These are phyloP conservation scores for Camellia granthamiana DNA, from an alignment of 148 eudicot genomes.

Conservation along the genomic window DNA sequence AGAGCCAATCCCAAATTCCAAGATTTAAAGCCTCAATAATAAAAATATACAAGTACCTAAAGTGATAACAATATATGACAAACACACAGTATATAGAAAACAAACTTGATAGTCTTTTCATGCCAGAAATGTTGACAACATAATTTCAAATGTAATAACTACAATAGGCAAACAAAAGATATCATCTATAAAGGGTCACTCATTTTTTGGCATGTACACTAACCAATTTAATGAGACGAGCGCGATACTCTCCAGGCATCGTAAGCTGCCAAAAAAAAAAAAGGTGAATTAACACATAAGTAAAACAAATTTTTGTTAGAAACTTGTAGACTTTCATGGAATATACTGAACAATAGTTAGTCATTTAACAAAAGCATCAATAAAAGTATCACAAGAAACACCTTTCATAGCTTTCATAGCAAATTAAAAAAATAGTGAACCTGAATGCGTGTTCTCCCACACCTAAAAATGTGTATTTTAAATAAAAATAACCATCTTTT, in stretches of 20 bases:
- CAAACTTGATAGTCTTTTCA: background rate
- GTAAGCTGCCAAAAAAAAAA: constrained; percentile 64
- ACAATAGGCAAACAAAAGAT: background rate
- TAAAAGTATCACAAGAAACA: background rate
- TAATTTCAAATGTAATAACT: background rate
- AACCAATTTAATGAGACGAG: constrained; percentile 84
- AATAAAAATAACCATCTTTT: background rate
- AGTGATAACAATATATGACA: background rate
- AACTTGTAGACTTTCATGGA: background rate
- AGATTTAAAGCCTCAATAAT: background rate
- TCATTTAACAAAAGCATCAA: background rate
- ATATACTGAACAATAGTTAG: background rate
- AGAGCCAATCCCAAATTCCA: background rate
- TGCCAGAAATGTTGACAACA: background rate
- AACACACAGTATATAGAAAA: background rate
- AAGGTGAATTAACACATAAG: background rate
- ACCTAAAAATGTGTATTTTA: background rate
- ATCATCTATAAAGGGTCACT: background rate
- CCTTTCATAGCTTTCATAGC: background rate
- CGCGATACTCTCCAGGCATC: constrained; percentile 66
- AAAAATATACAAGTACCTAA: background rate
- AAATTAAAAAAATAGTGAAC: background rate
- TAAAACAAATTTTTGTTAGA: background rate
- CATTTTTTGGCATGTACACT: constrained; percentile 25
- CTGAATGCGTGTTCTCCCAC: no score